Evolutionary conservation across 2,329 filamentous ascomycete species (phyloP).

Genomic region (Dothistroma septosporum): DNA sequence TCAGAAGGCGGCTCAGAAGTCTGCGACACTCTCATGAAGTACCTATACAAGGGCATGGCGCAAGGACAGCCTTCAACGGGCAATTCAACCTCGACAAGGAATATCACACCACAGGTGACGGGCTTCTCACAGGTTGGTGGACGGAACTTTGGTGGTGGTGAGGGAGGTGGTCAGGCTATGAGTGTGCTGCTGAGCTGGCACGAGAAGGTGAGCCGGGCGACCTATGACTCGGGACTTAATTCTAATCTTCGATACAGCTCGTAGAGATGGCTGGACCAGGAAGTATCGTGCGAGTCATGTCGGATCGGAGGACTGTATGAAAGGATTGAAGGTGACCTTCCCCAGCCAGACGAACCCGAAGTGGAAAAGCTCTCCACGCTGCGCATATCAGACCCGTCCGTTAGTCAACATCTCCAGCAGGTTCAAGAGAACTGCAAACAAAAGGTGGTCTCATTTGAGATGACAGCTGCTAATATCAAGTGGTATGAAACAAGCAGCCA

Average conservation of each 20-base stretch:
- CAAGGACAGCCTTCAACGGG: conserved; percentile 33
- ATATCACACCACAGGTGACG: conserved; percentile 69
- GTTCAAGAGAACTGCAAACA: not conserved
- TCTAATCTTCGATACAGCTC: conserved; percentile 45
- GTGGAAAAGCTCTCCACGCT: not conserved
- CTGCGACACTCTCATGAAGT: conserved; percentile 95
- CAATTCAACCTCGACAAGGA: conserved; percentile 28
- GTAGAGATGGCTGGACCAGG: conserved; percentile 90
- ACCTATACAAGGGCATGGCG: conserved; percentile 89
- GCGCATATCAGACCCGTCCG: not conserved
- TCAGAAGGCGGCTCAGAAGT: conserved; percentile 77
- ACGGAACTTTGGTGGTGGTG: conserved; percentile 50
- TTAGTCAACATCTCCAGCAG: not conserved
- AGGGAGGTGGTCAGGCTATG: conserved; percentile 75
- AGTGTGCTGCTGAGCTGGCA: conserved; percentile 97
- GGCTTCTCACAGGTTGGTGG: conserved; percentile 75
- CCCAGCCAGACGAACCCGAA: not conserved
- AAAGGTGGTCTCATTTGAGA: not conserved
- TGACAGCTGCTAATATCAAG: not conserved
- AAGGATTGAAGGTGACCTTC: conserved; percentile 7
- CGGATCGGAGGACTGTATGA: conserved; percentile 87
- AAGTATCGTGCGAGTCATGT: conserved; percentile 88
- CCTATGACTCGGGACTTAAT: not conserved
- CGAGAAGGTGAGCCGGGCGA: conserved; percentile 61
- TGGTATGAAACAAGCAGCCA: not conserved